Evolutionary conservation across 306 rosid genomes (phyloP).

Genomic region (Ceratonia siliqua): DNA sequence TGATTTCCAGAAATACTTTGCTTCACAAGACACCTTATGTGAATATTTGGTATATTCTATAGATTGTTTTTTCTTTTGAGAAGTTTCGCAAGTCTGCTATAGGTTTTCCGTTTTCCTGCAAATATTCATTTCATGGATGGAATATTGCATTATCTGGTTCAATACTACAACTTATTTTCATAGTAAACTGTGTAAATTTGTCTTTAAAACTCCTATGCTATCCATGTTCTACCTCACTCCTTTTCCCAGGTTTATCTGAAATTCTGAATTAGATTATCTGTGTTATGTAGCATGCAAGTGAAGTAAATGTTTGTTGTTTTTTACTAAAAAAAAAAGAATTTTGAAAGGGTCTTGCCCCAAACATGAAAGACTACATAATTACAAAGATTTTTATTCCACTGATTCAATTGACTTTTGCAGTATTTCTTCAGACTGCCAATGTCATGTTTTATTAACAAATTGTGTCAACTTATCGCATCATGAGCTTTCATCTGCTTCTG

Average conservation of each 20-base stretch:
- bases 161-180: no score
- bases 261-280: no score
- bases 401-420: background rate
- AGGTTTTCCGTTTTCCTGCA: background rate
- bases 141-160: no score
- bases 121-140: background rate
- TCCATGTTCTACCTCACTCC: background rate
- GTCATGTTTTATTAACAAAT: background rate
- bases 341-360: background rate
- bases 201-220: no score
- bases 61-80: background rate
- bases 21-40: no score
- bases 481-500: background rate
- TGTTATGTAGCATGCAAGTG: background rate
- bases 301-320: background rate
- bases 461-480: slow-evolving; percentile 6
- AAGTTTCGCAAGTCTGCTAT: background rate
- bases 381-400: background rate
- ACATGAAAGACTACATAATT: background rate
- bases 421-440: background rate
- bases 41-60: background rate
- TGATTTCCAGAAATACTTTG: background rate
- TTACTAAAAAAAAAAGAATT: background rate
- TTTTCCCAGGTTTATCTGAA: background rate
- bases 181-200: no score